A percentile compares a stretch with the other conserved stretches of the same genome.
Evolutionary conservation across 2,329 filamentous ascomycete species (phyloP).

Genomic region (Cercospora berteroae): DNA sequence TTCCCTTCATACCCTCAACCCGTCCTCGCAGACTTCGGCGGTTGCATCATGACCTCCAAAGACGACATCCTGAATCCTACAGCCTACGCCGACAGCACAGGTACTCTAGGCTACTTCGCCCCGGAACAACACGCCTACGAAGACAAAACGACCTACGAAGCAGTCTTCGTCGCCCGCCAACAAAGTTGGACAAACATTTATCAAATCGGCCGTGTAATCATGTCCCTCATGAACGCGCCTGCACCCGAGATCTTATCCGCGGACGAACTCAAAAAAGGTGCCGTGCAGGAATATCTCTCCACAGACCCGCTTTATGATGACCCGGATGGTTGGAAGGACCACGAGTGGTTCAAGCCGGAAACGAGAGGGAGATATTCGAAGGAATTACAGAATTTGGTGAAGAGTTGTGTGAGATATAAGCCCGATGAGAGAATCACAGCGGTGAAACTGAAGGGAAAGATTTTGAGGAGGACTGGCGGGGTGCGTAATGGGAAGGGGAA

Average conservation of each 20-base stretch:
- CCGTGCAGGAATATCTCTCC: not conserved
- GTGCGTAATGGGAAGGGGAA: not conserved
- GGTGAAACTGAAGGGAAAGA: not conserved
- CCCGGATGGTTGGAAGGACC: not conserved
- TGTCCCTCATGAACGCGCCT: not conserved
- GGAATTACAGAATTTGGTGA: not conserved
- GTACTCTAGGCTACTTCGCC: conserved; percentile 1
- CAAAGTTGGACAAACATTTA: conserved; percentile 10
- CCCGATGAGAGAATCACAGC: not conserved
- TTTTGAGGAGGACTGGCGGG: conserved; percentile 2
- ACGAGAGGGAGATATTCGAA: not conserved
- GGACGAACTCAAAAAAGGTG: not conserved
- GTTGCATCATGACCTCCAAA: conserved; percentile 2
- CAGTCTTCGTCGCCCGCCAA: not conserved
- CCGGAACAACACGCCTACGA: conserved; percentile 1
- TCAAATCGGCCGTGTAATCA: not conserved
- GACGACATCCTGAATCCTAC: conserved; percentile 5
- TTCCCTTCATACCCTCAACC: not conserved
- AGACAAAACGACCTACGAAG: not conserved
- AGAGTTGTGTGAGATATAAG: not conserved
- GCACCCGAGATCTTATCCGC: not conserved
- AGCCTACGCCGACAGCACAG: not conserved
- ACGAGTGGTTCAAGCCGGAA: not conserved
- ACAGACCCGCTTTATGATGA: not conserved
- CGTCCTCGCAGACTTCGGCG: conserved; percentile 13